Conservation (phyloP, 1,284 basidiomycete species). For the Macrocybe sp. region DNA sequence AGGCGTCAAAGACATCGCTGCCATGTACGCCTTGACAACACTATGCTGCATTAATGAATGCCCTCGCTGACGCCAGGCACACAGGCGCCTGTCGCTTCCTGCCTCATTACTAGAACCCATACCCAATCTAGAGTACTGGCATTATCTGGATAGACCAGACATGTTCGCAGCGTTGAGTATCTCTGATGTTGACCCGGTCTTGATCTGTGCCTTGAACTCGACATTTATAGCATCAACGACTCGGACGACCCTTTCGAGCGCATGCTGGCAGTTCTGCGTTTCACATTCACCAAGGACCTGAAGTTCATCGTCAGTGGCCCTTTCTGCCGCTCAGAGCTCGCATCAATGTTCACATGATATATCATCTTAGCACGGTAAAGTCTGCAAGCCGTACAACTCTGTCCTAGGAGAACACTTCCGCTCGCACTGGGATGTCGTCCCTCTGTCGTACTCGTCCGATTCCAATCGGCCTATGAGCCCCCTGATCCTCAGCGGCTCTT, state of each 20-base stretch:
- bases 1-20: slow-evolving; percentile 87
- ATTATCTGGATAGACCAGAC: slow-evolving; percentile 92
- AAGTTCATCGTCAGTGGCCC: slow-evolving; percentile 76
- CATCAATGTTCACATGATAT: no score
- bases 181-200: background rate
- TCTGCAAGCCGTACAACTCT: slow-evolving; percentile 96
- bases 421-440: slow-evolving; percentile 79
- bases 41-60: background rate
- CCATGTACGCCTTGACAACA: slow-evolving; percentile 60
- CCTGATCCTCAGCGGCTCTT: slow-evolving; percentile 12
- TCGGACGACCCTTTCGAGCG: slow-evolving; percentile 87
- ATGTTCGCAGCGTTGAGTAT: slow-evolving; percentile 79
- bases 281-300: slow-evolving; percentile 91
- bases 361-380: slow-evolving; percentile 66
- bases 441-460: slow-evolving; percentile 49
- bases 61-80: background rate
- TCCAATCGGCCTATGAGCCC: slow-evolving; percentile 12
- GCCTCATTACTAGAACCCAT: slow-evolving; percentile 88
- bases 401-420: slow-evolving; percentile 92
- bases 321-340: background rate
- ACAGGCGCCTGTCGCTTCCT: slow-evolving; percentile 83
- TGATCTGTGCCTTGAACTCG: slow-evolving; percentile 7
- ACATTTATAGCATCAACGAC: slow-evolving; percentile 71
- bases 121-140: slow-evolving; percentile 95
- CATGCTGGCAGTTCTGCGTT: slow-evolving; percentile 88